phyloP scores from a whole-genome alignment of 192 early-diverging fungal species.

The Coemansia sp. region DNA sequence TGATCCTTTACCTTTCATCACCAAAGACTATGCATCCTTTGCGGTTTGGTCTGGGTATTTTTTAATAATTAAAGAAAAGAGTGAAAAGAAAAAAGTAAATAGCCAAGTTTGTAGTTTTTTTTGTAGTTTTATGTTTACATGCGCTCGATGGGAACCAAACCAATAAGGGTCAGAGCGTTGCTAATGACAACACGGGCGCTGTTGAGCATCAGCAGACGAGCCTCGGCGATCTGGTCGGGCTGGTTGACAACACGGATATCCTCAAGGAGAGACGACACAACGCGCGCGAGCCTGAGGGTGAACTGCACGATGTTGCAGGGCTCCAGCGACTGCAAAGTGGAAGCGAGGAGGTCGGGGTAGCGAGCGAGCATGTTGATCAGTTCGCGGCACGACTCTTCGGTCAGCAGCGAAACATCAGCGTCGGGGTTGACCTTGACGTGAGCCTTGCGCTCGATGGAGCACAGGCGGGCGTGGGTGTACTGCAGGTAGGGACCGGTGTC shows the following conservation, averaged over 20 bases:
- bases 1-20: too few relatives aligned
- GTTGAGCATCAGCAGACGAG: conserved; percentile 85
- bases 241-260: conserved; percentile 73
- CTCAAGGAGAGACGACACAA: conserved; percentile 77
- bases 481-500: conserved; percentile 99
- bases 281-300: conserved; percentile 77
- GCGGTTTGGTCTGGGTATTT: conserved; percentile 1
- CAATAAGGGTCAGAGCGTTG: conserved; percentile 81
- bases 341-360: conserved; percentile 83
- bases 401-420: conserved; percentile 68
- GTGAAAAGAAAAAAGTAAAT: too few relatives aligned
- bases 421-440: conserved; percentile 61
- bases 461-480: conserved; percentile 96
- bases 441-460: conserved; percentile 88
- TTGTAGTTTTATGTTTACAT: conserved; percentile 74
- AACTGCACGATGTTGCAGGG: conserved; percentile 87
- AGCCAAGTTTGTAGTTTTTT: too few relatives aligned
- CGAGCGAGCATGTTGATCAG: conserved; percentile 75
- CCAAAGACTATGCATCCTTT: too few relatives aligned
- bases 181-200: conserved; percentile 80
- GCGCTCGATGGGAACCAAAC: conserved; percentile 79
- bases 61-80: conserved; percentile 5
- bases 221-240: conserved; percentile 73
- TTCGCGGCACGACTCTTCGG: conserved; percentile 67
- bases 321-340: conserved; percentile 67